Evolutionary conservation across 495 filamentous ascomycete species (phyloP), one percentile per base, ranked within the genome.

Genomic region (Penicillium diatomitis): DNA sequence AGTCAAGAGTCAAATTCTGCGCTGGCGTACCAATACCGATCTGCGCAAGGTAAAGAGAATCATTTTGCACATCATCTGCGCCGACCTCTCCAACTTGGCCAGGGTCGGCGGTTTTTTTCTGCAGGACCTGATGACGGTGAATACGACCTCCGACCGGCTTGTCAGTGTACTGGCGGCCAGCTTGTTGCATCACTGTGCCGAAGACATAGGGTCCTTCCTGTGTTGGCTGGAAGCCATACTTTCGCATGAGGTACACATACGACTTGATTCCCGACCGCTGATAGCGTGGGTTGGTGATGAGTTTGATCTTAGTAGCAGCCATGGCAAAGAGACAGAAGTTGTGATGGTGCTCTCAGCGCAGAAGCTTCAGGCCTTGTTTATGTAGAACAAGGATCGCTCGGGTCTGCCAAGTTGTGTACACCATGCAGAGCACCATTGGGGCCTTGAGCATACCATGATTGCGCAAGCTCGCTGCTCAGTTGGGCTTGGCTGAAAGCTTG

Each of bases 61-160:
- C 86, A 53, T 88, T 83, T 65, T 89, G 84, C 49, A 81, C 71
- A 61, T 90, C 86, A 20, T 86, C 78, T n/a, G 83, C 82, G 1
- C 71, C 70, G 10, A 88, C 82, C 10, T 84, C 72, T 6, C 74
- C 82, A 5, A 63, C 61, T 46, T 74, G 53, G 32, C 71, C 61
- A 35, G 54, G 59, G 10, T 59, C 56, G 32, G 57, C 57, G 3
- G 49, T 53, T 59, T 71, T 75, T 64, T 81, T 83, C 57, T 78
- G 68, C 12, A 84, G 69, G 36, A 65, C 62, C 49, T 71, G 57
- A 35, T 64, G 67, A 43, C 70, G 52, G 42, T 59, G 70, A 10
- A 70, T 63, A 5, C 65, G 68, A 12, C 80, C 77, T 8, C 76
- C 72, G 30, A 78, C 42, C 4, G 72, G 60, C 37, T 67, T 64